These are phyloP conservation scores for Aspergillus incahuasiensis DNA, from an alignment of 495 filamentous ascomycete species.

Conservation along the genomic window DNA sequence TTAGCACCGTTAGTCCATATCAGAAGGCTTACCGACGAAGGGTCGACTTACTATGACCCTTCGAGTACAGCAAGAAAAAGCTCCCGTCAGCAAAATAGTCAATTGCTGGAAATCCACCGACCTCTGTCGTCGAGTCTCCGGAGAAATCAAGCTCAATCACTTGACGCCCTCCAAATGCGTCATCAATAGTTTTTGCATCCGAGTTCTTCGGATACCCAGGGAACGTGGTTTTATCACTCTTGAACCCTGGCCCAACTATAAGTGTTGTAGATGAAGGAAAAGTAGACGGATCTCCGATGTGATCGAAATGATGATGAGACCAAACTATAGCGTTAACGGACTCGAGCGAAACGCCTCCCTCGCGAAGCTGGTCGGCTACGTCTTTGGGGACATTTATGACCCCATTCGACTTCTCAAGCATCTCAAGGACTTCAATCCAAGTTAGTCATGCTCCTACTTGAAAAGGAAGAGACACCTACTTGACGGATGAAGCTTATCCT, in stretches of 20 bases:
- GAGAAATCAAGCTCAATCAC: slow-evolving; percentile 3
- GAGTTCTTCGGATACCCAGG: background rate
- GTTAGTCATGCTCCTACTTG: background rate
- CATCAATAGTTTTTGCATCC: background rate
- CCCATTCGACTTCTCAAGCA: background rate
- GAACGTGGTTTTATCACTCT: background rate
- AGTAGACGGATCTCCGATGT: background rate
- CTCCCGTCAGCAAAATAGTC: slow-evolving; percentile 10
- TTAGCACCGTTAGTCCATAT: background rate
- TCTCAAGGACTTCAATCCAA: background rate
- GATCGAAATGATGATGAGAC: slow-evolving; percentile 4
- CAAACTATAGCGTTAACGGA: background rate
- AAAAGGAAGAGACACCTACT: background rate
- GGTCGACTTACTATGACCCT: background rate
- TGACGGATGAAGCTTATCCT: background rate
- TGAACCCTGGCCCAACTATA: slow-evolving; percentile 3
- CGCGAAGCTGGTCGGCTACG: background rate
- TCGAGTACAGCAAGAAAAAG: slow-evolving; percentile 1
- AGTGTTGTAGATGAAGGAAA: background rate
- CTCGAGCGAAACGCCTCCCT: background rate
- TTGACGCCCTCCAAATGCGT: background rate
- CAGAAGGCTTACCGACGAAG: background rate
- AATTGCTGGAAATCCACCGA: slow-evolving; percentile 4
- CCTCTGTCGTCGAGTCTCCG: background rate
- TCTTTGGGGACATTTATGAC: background rate